Evolutionary conservation across 2,329 filamentous ascomycete species (phyloP), one percentile per base, ranked within the genome.

Genomic region (Tolypocladium pustulatum): DNA sequence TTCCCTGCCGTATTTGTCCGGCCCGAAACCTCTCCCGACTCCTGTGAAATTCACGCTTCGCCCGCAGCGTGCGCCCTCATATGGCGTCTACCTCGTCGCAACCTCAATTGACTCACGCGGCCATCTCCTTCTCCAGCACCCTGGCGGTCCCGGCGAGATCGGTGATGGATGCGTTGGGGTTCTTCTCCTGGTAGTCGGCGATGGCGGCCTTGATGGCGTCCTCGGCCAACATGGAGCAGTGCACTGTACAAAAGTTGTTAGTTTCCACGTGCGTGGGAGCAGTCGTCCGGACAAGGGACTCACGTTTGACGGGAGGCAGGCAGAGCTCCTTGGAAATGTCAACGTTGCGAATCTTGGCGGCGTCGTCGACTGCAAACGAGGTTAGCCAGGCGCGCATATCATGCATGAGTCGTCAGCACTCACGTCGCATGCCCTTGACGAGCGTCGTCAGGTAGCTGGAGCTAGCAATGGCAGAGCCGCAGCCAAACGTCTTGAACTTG

Each of bases 401-500:
- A 34, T n/a, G 7, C n/a, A 34, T 9, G 32, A 34, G 32, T 4
- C 32, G 32, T 9, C 32, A 34, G 27, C 22, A 61, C 63, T 59
- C 30, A 63, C 63, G 63, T 65, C 75, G 96, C 93, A 97, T 99
- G 61, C 94, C 94, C 63, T 91, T 85, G 63, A 99, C 92, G 61
- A 99, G 80, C 76, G 96, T 91, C 1, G 94, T 99, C 68, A 99
- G 77, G 73, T 99, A 99, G 70, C 89, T 94, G 20, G 63, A 65
- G 60, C 89, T 95, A 51, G 94, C 94, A 75, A 99, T 99, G 64
- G 94, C 94, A 36, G 87, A 91, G 58, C 92, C 92, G 73, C 92
- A 97, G 56, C 92, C 92, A 71, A 97, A 97, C 0, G 92, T 97
- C 86, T 97, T 97, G 84, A 97, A 97, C 77, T 95, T 94, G 72